Conservation (phyloP, 2,329 filamentous ascomycete genomes). For the Fusarium hainanense region DNA sequence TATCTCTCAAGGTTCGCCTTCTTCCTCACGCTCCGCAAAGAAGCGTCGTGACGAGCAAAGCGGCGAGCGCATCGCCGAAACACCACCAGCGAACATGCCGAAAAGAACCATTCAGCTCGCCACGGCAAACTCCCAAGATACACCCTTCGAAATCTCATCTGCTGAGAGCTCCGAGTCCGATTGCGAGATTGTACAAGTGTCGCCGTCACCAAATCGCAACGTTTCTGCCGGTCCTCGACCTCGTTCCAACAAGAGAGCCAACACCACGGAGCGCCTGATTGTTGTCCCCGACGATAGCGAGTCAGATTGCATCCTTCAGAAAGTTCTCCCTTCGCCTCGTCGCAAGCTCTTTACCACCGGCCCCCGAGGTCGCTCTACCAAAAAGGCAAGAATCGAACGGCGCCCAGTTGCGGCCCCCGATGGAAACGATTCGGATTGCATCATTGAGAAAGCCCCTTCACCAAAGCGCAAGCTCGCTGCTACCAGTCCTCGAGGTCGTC, state of each 20-base stretch:
- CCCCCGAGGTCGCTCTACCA: not conserved
- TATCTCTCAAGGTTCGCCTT: not conserved
- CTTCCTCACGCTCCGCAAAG: constrained; percentile 13
- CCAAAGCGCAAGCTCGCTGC: constrained; percentile 26
- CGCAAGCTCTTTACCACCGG: not conserved
- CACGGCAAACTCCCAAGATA: constrained; percentile 27
- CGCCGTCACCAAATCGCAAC: constrained; percentile 17
- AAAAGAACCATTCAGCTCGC: not conserved
- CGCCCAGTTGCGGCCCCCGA: not conserved
- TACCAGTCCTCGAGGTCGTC: constrained; percentile 1
- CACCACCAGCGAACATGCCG: constrained; percentile 3
- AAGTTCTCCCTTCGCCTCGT: constrained; percentile 14
- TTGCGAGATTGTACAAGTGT: constrained; percentile 22
- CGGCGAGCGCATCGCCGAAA: constrained; percentile 19
- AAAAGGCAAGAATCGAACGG: not conserved
- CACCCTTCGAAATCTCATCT: constrained; percentile 39
- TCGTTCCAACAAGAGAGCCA: constrained; percentile 12
- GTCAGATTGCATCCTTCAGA: constrained; percentile 32
- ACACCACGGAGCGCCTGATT: not conserved
- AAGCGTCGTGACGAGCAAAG: not conserved
- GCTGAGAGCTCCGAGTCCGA: constrained; percentile 31
- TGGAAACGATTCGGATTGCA: not conserved
- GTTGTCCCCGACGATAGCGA: not conserved
- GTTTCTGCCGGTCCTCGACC: not conserved
- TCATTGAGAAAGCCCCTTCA: not conserved